These are phyloP conservation scores for Trifolium fragiferum DNA, from an alignment of 306 rosid genomes.

Conservation along the genomic window DNA sequence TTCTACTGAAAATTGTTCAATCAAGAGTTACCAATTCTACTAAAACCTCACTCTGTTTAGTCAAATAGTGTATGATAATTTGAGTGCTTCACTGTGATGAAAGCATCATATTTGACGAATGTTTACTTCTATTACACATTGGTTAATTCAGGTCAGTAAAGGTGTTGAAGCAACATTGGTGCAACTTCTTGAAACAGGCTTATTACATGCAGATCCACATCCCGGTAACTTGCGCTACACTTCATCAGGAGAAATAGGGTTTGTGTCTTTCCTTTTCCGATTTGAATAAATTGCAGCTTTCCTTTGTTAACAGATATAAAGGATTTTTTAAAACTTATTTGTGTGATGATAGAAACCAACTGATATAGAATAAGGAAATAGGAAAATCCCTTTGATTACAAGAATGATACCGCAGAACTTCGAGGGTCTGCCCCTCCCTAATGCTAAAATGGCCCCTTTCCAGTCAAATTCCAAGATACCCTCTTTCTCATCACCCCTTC, in stretches of 20 bases:
- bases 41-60: conserved; percentile 8
- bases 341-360: no score
- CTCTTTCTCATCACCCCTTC: no score
- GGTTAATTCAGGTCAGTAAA: conserved; percentile 72
- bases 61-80: conserved; percentile 21
- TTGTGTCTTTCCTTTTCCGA: conserved; percentile 33
- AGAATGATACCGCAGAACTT: no score
- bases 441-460: no score
- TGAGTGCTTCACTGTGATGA: conserved; percentile 27
- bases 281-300: conserved; percentile 35
- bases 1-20: conserved; percentile 25
- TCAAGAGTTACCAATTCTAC: conserved; percentile 24
- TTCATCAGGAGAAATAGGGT: conserved; percentile 89
- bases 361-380: no score
- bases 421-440: no score
- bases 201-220: conserved; percentile 98
- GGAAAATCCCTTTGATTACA: no score
- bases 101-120: conserved; percentile 33
- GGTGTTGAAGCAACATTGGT: conserved; percentile 91
- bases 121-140: conserved; percentile 36
- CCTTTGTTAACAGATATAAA: conserved; percentile 19
- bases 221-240: conserved; percentile 95
- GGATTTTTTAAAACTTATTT: conserved; percentile 29
- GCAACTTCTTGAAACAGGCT: conserved; percentile 96
- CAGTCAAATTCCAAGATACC: no score